Base-by-base conservation (phyloP, 2,329 filamentous ascomycete species). In the Trichoderma hamatum region DNA sequence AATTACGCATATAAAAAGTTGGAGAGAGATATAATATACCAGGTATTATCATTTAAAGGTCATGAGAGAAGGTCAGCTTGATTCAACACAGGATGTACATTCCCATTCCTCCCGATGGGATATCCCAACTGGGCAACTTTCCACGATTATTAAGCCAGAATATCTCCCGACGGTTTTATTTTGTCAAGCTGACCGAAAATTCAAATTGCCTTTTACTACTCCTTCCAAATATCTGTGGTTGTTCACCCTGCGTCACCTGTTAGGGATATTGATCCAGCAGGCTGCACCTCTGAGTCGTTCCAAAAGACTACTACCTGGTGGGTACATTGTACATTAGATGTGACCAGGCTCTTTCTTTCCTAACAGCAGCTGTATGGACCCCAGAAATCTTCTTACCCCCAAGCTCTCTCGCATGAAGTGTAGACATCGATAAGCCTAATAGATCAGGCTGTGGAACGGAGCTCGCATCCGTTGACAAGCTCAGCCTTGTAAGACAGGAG, bases 401-500 rank as follows among this genome's bases (percentile, higher is more conserved):
- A 13, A 3, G 5, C 10, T 5, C 13, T 5, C 1, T 26, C 10
- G 21, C 30, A 32, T 52, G 16, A 52, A 63, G 16, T 21, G 32
- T 52, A 51, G n/a, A n/a, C n/a, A n/a, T 26, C 14, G n/a, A 3
- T 28, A 56, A 56, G n/a, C 32, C 6, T 24, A 5, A 24, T 26
- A 14, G 10, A 26, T 26, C 26, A 65, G 62, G 62, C 52, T 65
- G 26, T 39, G 36, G n/a, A 11, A 3, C 10, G 24, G 51, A 56
- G 36, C 9, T 28, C 7, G 5, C 32, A 11, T 5, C 36, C 14
- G 34, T 7, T 32, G 7, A 26, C 19, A 7, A 46, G 52, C 62
- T 30, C 52, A 65, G 62, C 62, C 62, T 65, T 34, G 62, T 56
- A 26, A 56, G 26, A 34, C 52, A n/a, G 36, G 39, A 52, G 16